Evolutionary conservation across 2,329 filamentous ascomycete genomes (phyloP).

Genomic region (Lecanosticta acicola): DNA sequence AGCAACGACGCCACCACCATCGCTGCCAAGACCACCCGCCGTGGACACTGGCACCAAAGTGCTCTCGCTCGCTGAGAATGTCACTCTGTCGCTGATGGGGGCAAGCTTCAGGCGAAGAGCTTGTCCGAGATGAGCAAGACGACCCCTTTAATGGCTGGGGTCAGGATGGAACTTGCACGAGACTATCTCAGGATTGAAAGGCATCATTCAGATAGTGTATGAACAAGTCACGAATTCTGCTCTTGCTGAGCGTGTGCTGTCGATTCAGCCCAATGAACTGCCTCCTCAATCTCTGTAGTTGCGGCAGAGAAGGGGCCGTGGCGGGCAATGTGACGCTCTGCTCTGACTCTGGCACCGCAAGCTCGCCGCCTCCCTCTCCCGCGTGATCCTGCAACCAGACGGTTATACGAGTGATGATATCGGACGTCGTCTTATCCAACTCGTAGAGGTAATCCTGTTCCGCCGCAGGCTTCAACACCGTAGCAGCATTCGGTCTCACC

Average conservation of each 20-base stretch:
- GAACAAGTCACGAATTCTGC: conserved; percentile 35
- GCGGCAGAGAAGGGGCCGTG: conserved; percentile 60
- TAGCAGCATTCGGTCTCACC: conserved; percentile 69
- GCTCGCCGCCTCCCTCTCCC: conserved; percentile 56
- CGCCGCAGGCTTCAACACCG: conserved; percentile 59
- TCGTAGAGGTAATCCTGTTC: conserved; percentile 71
- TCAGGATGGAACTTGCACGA: neutral
- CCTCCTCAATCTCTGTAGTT: conserved; percentile 69
- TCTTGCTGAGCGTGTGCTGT: conserved; percentile 48
- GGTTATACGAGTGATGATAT: conserved; percentile 64
- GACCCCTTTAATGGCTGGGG: neutral
- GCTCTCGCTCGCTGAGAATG: too few species aligned
- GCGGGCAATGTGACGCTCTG: conserved; percentile 60
- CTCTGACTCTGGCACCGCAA: conserved; percentile 50
- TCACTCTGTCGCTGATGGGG: too few species aligned
- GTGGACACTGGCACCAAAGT: too few species aligned
- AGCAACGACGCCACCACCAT: too few species aligned
- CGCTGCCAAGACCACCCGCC: too few species aligned
- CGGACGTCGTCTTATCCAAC: conserved; percentile 72
- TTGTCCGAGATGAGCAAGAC: neutral
- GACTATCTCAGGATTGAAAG: conserved; percentile 27
- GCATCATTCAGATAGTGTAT: conserved; percentile 40
- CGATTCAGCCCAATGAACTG: conserved; percentile 74
- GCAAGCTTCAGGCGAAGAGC: too few species aligned
- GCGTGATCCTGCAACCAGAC: conserved; percentile 61